phyloP scores from a whole-genome alignment of 176 grass and related monocot species.

The Echinochloa phyllopogon region DNA sequence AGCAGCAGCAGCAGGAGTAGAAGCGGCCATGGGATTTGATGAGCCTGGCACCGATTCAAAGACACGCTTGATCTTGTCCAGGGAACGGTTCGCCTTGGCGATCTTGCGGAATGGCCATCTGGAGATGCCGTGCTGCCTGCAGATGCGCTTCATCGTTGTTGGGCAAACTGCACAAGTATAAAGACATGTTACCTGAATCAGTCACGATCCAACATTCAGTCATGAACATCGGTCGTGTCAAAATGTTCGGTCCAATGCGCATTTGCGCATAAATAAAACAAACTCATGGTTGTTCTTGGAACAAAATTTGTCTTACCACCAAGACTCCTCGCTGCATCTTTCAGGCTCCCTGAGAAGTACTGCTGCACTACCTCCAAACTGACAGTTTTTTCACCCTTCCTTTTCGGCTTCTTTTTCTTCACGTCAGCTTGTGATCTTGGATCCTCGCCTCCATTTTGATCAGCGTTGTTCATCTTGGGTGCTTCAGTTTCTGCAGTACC shows the following conservation, averaged over 20 bases:
- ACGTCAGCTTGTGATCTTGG: conserved; percentile 14
- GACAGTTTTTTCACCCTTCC: conserved; percentile 73
- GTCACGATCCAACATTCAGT: neutral
- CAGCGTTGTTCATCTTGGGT: neutral
- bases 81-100: conserved; percentile 76
- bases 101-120: conserved; percentile 93
- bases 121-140: conserved; percentile 87
- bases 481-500: neutral
- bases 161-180: conserved; percentile 68
- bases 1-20: neutral
- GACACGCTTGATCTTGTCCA: conserved; percentile 71
- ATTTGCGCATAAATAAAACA: neutral
- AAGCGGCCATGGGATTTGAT: neutral
- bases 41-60: conserved; percentile 63
- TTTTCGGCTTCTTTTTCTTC: conserved; percentile 59
- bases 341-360: conserved; percentile 84
- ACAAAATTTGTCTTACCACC: conserved; percentile 56
- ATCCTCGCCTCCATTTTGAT: neutral
- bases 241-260: neutral
- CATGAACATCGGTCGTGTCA: neutral
- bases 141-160: conserved; percentile 96
- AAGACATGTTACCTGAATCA: neutral
- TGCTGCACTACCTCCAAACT: conserved; percentile 67
- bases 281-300: neutral
- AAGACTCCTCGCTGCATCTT: conserved; percentile 82